phyloP scores from a whole-genome alignment of 116 monocot species.

The Dioscorea cayenensis region DNA sequence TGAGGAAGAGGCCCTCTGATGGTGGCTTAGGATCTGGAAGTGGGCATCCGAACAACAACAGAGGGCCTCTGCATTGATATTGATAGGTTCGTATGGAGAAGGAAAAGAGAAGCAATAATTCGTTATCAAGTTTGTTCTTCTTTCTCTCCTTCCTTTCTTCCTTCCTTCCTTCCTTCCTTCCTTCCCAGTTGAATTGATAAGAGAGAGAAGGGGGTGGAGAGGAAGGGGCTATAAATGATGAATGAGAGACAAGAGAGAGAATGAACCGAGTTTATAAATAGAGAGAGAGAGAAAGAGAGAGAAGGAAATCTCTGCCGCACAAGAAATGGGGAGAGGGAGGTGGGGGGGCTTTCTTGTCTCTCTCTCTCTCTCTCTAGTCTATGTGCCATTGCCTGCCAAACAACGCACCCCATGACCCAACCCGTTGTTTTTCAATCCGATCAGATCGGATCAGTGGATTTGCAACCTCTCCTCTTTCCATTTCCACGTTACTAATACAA shows the following conservation, averaged over 20 bases:
- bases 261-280: not conserved
- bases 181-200: not conserved
- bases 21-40: slow-evolving; percentile 7
- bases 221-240: not conserved
- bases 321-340: not conserved
- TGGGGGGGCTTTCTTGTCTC: slow-evolving; percentile 1
- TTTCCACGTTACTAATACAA: too few species aligned
- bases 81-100: not conserved
- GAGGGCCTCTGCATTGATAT: slow-evolving; percentile 2
- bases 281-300: slow-evolving; percentile 6
- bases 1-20: not conserved
- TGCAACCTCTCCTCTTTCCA: too few species aligned
- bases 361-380: too few species aligned
- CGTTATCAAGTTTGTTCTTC: not conserved
- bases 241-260: not conserved
- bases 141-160: not conserved
- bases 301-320: slow-evolving; percentile 6
- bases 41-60: not conserved
- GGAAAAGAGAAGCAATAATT: too few species aligned
- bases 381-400: too few species aligned
- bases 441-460: too few species aligned
- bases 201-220: not conserved
- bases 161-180: not conserved
- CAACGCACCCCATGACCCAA: too few species aligned
- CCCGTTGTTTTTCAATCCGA: too few species aligned